These are phyloP conservation scores for Tetrapisispora fleetii DNA, from an alignment of 805 yeast species.

Conservation along the genomic window DNA sequence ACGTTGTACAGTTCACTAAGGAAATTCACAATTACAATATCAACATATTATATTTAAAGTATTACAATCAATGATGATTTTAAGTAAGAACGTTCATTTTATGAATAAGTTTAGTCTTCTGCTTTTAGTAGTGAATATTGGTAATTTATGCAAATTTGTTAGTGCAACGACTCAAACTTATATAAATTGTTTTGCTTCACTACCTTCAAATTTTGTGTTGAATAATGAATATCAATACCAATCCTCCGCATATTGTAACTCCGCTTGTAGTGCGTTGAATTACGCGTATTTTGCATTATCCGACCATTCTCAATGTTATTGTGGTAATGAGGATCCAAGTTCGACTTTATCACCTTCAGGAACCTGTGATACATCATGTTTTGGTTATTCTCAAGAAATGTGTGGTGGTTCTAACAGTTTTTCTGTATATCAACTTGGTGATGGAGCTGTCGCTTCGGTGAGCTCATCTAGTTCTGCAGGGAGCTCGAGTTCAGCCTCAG, in stretches of 20 bases:
- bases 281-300: conserved; percentile 24
- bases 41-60: no score
- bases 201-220: conserved; percentile 23
- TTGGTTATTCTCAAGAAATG: conserved; percentile 45
- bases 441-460: conserved; percentile 3
- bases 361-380: conserved; percentile 34
- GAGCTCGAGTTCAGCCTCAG: background rate
- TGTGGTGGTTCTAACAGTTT: conserved; percentile 55
- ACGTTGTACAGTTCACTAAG: no score
- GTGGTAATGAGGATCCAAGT: conserved; percentile 22
- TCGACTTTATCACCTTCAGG: conserved; percentile 8
- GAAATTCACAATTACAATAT: no score
- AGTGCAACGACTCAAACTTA: conserved; percentile 9
- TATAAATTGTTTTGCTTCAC: conserved; percentile 21
- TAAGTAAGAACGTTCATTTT: no score
- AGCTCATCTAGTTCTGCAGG: conserved; percentile 7
- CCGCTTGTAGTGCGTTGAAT: conserved; percentile 13
- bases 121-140: background rate
- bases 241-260: conserved; percentile 20
- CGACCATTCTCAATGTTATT: conserved; percentile 24
- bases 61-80: background rate
- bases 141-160: background rate
- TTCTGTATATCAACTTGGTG: conserved; percentile 34
- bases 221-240: conserved; percentile 20
- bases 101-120: background rate